A percentile compares a stretch with the other conserved stretches of the same genome.
Conservation (phyloP, 305 asterid genomes). For the Fraxinus ornus region DNA sequence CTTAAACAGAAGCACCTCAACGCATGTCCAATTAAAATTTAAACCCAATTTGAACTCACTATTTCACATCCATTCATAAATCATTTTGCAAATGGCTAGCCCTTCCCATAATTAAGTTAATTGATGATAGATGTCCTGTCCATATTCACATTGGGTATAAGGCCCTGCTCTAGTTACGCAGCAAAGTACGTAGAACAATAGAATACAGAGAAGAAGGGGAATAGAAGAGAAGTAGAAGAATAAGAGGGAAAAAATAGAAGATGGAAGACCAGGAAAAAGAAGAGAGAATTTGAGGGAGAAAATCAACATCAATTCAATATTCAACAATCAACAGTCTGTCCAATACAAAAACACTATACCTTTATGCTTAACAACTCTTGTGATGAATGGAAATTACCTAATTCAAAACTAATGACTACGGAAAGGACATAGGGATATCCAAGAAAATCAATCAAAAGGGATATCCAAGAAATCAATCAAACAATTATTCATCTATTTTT, state of each 20-base stretch:
- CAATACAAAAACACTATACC: background rate
- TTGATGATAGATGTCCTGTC: background rate
- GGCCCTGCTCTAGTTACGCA: background rate
- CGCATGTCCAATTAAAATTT: background rate
- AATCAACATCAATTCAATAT: background rate
- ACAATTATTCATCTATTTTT: background rate
- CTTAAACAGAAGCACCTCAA: background rate
- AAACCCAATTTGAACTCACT: background rate
- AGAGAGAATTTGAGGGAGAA: background rate
- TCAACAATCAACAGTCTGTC: background rate
- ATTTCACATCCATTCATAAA: background rate
- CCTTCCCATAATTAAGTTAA: background rate
- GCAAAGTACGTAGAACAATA: background rate
- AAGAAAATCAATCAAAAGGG: background rate
- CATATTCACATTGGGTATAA: background rate
- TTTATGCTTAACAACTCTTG: background rate
- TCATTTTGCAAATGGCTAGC: background rate
- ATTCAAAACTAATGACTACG: background rate
- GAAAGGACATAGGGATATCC: background rate
- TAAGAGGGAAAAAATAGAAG: background rate
- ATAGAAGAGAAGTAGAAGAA: background rate
- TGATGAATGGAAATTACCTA: background rate
- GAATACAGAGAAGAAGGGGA: background rate
- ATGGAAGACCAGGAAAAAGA: background rate
- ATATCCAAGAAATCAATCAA: background rate